Percentiles rank a stretch among this genome's conserved stretches.
These are phyloP conservation scores for Diaporthe velutina DNA, from an alignment of 2,329 filamentous ascomycete species.

Conservation along the genomic window DNA sequence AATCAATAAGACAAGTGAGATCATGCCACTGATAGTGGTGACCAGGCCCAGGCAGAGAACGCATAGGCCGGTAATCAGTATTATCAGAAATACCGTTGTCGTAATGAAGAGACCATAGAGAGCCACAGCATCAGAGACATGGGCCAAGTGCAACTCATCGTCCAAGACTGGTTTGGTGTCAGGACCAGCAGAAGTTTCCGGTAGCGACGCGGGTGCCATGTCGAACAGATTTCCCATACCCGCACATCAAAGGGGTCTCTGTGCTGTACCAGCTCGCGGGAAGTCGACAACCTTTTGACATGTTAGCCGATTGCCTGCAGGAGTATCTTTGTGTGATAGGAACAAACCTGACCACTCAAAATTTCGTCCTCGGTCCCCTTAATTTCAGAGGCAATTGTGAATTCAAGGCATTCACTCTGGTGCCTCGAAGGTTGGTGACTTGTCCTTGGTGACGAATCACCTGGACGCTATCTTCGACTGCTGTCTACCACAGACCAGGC, in stretches of 20 bases:
- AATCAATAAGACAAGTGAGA: slow-evolving; percentile 10
- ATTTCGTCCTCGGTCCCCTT: background rate
- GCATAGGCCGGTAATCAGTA: background rate
- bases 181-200: background rate
- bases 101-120: slow-evolving; percentile 23
- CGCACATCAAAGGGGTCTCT: background rate
- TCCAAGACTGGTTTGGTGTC: slow-evolving; percentile 1
- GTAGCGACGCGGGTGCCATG: background rate
- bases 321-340: background rate
- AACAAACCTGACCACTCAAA: background rate
- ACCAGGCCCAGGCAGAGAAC: slow-evolving; percentile 12
- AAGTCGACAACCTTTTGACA: background rate
- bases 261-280: background rate
- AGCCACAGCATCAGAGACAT: slow-evolving; percentile 3
- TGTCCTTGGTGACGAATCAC: background rate
- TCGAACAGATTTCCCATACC: background rate
- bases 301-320: background rate
- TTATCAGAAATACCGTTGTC: slow-evolving; percentile 4
- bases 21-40: slow-evolving; percentile 1
- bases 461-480: too few species aligned
- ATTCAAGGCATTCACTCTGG: background rate
- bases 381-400: background rate
- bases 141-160: slow-evolving; percentile 24
- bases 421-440: background rate
- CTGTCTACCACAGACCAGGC: background rate